Percentiles rank a stretch among this genome's conserved stretches.
Evolutionary conservation across 2,329 filamentous ascomycete genomes (phyloP).

Genomic region (Chrysoporthe deuterocubensis): DNA sequence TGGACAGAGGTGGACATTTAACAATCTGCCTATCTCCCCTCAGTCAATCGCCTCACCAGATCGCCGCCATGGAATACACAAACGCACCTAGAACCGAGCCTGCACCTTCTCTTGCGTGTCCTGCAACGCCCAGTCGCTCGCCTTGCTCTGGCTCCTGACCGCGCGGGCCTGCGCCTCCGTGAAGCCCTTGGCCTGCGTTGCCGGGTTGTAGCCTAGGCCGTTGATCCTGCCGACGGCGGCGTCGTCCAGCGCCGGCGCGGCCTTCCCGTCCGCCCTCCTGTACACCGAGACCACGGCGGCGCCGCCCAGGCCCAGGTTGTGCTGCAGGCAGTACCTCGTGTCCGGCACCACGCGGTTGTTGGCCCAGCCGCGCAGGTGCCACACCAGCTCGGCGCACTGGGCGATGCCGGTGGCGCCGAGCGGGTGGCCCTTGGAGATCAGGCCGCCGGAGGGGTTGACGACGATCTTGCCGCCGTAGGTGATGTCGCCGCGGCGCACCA

Average conservation of each 20-base stretch:
- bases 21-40: not conserved
- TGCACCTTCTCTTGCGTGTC: constrained; percentile 77
- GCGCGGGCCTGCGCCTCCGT: constrained; percentile 74
- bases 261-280: constrained; percentile 76
- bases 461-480: constrained; percentile 86
- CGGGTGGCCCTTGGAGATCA: constrained; percentile 96
- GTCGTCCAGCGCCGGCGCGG: constrained; percentile 62
- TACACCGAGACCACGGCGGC: constrained; percentile 92
- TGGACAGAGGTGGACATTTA: not conserved
- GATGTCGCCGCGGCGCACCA: constrained; percentile 85
- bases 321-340: constrained; percentile 79
- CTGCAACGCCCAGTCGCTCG: constrained; percentile 76
- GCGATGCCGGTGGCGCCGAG: constrained; percentile 93
- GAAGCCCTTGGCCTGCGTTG: constrained; percentile 86
- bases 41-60: not conserved
- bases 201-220: constrained; percentile 87
- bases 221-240: constrained; percentile 68
- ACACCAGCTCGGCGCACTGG: constrained; percentile 92
- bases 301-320: constrained; percentile 90
- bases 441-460: constrained; percentile 90
- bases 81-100: constrained; percentile 37
- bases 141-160: constrained; percentile 69
- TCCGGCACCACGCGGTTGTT: constrained; percentile 78
- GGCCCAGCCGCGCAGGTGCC: constrained; percentile 95
- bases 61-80: not conserved